These are phyloP conservation scores for Rhizopogon rudus DNA, from an alignment of 768 basidiomycete genomes.

Conservation along the genomic window DNA sequence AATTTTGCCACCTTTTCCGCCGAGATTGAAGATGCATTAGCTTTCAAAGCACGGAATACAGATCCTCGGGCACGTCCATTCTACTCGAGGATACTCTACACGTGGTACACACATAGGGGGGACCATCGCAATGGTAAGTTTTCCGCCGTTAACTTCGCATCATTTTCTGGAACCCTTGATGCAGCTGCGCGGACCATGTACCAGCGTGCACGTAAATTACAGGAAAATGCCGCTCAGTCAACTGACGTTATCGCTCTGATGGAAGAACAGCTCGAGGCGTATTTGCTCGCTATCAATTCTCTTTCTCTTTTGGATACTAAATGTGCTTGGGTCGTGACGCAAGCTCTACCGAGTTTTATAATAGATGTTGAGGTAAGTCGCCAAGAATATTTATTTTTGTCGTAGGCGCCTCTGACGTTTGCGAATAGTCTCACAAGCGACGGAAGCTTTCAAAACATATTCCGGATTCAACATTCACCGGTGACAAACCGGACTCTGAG, in stretches of 20 bases:
- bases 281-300: conserved; percentile 84
- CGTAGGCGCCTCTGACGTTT: conserved; percentile 10
- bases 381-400: conserved; percentile 12
- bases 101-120: conserved; percentile 83
- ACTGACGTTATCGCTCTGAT: conserved; percentile 39
- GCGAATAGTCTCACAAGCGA: conserved; percentile 58
- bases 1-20: conserved; percentile 82
- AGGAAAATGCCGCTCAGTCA: conserved; percentile 32
- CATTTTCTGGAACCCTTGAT: conserved; percentile 20
- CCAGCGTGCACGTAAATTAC: conserved; percentile 79
- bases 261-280: conserved; percentile 74
- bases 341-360: conserved; percentile 41
- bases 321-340: conserved; percentile 80
- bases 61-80: conserved; percentile 82
- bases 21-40: conserved; percentile 83
- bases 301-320: conserved; percentile 76
- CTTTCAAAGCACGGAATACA: conserved; percentile 91
- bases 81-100: conserved; percentile 90
- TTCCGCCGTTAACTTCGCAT: conserved; percentile 5
- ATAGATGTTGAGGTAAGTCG: conserved; percentile 40
- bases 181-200: conserved; percentile 92
- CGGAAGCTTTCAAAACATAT: conserved; percentile 69
- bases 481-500: conserved; percentile 65
- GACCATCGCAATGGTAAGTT: conserved; percentile 88
- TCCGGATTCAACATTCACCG: conserved; percentile 66